A percentile compares a stretch with the other conserved stretches of the same genome.
These are phyloP conservation scores for Dacryopinax primogenitus DNA, from an alignment of 768 basidiomycete species.

Conservation along the genomic window DNA sequence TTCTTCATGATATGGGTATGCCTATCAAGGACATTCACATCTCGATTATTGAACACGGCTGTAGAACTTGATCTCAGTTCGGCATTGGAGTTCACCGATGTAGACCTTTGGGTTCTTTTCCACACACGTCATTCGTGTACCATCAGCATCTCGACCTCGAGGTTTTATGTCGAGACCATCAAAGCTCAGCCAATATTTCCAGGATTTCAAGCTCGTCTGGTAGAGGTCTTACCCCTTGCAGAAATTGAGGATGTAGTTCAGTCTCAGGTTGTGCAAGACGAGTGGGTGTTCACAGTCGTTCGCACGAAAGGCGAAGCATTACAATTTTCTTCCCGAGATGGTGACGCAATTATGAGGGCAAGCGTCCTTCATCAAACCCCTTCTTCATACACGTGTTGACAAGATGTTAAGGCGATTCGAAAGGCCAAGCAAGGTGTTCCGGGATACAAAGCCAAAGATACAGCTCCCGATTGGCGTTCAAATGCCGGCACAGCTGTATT, in stretches of 20 bases:
- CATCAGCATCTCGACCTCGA: neutral
- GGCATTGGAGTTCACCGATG: neutral
- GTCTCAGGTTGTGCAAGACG: conserved; percentile 59
- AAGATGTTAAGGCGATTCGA: conserved; percentile 44
- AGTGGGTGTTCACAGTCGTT: conserved; percentile 66
- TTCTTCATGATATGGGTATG: neutral
- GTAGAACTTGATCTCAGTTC: neutral
- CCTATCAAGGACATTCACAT: neutral
- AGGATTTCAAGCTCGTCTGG: conserved; percentile 55
- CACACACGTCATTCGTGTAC: neutral
- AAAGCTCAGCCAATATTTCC: conserved; percentile 58
- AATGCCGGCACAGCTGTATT: conserved; percentile 43
- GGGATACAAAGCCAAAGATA: neutral
- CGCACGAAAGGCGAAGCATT: conserved; percentile 56
- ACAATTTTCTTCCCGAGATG: conserved; percentile 58
- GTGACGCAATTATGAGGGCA: conserved; percentile 68
- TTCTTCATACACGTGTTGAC: neutral
- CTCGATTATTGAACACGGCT: neutral
- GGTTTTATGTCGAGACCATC: conserved; percentile 35
- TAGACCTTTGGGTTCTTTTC: neutral
- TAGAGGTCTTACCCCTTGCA: conserved; percentile 63
- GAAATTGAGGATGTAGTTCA: conserved; percentile 84
- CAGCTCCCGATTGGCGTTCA: neutral
- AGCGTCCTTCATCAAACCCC: neutral
- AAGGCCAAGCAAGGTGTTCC: conserved; percentile 42